These are phyloP conservation scores for Knufia petricola DNA, from an alignment of 2,329 filamentous ascomycete genomes.

Conservation along the genomic window DNA sequence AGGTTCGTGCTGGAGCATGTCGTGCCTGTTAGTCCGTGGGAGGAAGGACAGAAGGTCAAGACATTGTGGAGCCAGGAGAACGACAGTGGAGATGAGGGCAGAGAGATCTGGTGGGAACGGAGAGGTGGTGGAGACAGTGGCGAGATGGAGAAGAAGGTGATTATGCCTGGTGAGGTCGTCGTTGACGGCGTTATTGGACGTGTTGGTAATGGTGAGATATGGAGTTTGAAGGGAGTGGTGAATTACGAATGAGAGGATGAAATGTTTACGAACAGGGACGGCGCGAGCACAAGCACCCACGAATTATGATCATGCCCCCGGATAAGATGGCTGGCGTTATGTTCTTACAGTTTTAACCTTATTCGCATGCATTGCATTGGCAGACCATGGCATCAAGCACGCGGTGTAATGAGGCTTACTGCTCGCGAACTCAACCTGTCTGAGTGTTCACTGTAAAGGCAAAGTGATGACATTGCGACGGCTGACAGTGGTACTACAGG, in stretches of 20 bases:
- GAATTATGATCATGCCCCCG: background rate
- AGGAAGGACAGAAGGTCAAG: slow-evolving; percentile 51
- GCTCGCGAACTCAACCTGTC: too few species aligned
- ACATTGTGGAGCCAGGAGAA: slow-evolving; percentile 38
- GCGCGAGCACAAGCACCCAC: background rate
- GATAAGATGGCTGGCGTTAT: too few species aligned
- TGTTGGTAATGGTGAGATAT: slow-evolving; percentile 83
- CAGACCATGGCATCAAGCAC: too few species aligned
- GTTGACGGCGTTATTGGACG: slow-evolving; percentile 64
- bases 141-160: slow-evolving; percentile 49
- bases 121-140: slow-evolving; percentile 48
- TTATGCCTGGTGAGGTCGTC: slow-evolving; percentile 63
- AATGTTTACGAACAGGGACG: background rate
- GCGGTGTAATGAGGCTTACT: too few species aligned
- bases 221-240: slow-evolving; percentile 58
- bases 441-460: too few species aligned
- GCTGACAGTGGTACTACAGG: too few species aligned
- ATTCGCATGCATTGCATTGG: too few species aligned
- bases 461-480: too few species aligned
- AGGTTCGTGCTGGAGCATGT: slow-evolving; percentile 82
- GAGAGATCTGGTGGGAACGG: slow-evolving; percentile 73
- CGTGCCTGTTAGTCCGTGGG: slow-evolving; percentile 66
- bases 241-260: slow-evolving; percentile 37
- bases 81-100: slow-evolving; percentile 42
- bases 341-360: too few species aligned